phyloP scores from a whole-genome alignment of 2,329 filamentous ascomycete species.

The Beauveria medogensis region DNA sequence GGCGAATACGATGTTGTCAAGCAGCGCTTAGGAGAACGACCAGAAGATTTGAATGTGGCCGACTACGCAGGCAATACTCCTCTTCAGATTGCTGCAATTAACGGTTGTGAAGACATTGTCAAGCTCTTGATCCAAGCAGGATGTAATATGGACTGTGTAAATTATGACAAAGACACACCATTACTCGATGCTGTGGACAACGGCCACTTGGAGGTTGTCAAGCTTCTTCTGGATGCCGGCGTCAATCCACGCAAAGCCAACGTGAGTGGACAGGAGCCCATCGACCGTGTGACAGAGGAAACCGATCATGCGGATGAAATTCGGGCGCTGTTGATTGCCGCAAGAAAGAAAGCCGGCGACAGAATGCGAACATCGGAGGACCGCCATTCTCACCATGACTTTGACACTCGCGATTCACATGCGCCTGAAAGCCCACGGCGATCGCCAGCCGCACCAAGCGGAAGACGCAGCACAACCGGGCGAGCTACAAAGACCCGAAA shows the following conservation, averaged over 20 bases:
- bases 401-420: constrained; percentile 40
- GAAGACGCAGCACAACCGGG: constrained; percentile 45
- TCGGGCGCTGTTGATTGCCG: constrained; percentile 55
- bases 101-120: constrained; percentile 81
- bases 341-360: constrained; percentile 47
- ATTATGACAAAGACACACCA: constrained; percentile 83
- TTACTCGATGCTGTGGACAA: constrained; percentile 96
- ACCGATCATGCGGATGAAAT: constrained; percentile 75
- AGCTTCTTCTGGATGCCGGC: constrained; percentile 72
- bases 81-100: constrained; percentile 82
- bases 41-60: constrained; percentile 78
- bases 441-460: constrained; percentile 42
- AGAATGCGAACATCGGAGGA: constrained; percentile 51
- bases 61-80: constrained; percentile 97
- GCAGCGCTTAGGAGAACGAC: constrained; percentile 65
- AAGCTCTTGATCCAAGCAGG: constrained; percentile 77
- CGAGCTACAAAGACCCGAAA: constrained; percentile 58
- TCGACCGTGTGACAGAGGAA: constrained; percentile 72
- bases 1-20: constrained; percentile 76
- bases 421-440: constrained; percentile 50
- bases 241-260: constrained; percentile 90
- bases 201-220: constrained; percentile 81
- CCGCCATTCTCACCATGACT: constrained; percentile 38
- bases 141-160: constrained; percentile 72
- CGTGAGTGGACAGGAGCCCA: constrained; percentile 83